Evolutionary conservation across 495 filamentous ascomycete species (phyloP).

Genomic region (Letharia columbiana): DNA sequence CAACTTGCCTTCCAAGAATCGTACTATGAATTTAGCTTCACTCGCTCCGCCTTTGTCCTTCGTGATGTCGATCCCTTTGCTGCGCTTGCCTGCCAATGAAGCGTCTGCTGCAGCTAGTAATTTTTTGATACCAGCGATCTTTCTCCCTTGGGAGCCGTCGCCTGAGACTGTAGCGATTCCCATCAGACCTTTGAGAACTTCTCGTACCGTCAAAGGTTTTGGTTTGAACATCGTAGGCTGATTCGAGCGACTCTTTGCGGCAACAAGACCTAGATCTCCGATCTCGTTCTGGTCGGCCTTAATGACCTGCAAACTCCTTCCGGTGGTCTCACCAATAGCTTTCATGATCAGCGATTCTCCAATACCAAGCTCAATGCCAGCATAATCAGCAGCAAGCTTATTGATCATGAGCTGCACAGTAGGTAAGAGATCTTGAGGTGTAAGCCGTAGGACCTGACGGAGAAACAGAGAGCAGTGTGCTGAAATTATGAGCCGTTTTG

Average conservation of each 20-base stretch:
- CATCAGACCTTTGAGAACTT: conserved; percentile 82
- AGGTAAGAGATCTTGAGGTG: conserved; percentile 76
- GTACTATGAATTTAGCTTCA: conserved; percentile 87
- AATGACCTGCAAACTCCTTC: conserved; percentile 75
- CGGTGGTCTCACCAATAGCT: conserved; percentile 88
- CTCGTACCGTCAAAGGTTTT: conserved; percentile 76
- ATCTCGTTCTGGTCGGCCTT: conserved; percentile 93
- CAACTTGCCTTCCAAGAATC: conserved; percentile 90
- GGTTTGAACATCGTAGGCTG: conserved; percentile 98
- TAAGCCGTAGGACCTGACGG: conserved; percentile 83
- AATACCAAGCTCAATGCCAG: conserved; percentile 91
- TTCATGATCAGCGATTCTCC: conserved; percentile 98
- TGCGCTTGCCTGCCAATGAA: conserved; percentile 54
- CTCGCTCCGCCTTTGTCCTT: conserved; percentile 90
- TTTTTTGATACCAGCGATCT: conserved; percentile 92
- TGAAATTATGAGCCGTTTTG: conserved; percentile 77
- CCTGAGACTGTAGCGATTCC: conserved; percentile 79
- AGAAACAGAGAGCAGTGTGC: conserved; percentile 86
- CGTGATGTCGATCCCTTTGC: conserved; percentile 69
- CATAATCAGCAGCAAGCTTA: conserved; percentile 92
- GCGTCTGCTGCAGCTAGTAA: conserved; percentile 79
- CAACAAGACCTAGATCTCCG: conserved; percentile 88
- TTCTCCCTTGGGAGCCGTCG: conserved; percentile 79
- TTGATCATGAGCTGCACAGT: conserved; percentile 95
- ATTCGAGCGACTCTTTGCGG: conserved; percentile 85